Base-by-base conservation (phyloP, 2,329 filamentous ascomycete species). In the Byssothecium circinans region DNA sequence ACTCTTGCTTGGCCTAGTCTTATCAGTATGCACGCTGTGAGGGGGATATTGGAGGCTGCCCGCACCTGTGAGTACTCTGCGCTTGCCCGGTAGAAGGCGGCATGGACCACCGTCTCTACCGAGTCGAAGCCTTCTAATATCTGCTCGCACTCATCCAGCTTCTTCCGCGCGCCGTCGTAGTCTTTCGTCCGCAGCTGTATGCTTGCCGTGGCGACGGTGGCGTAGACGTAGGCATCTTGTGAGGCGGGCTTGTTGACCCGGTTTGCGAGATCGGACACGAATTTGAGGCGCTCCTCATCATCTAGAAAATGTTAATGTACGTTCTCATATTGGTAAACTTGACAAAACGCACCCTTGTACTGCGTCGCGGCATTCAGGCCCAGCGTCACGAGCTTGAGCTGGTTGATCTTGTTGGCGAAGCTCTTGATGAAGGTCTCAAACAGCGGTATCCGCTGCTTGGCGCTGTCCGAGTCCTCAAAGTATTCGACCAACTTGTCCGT, bases 341-440 rank as follows among this genome's bases (percentile, higher is more conserved):
- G n/a, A n/a, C n/a, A n/a, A n/a, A 11, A 4, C 47, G 14, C 57
- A 92, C 89, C 85, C 78, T 82, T 81, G 74, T 88, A 95, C 77
- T 95, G 86, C 64, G 86, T 84, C 43, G 91, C 90, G 37, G 94
- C 89, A 74, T 88, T 89, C 69, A 97, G 77, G 14, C 91, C 94
- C 58, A 99, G 78, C 58, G 89, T 87, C 58, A 99, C 94, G 60
- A 97, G 86, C 81, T 96, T 96, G 55, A 99, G 81, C 78, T 97
- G 92, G 77, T 97, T 99, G 80, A 99, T 96, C 81, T 95, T 96
- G 71, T 96, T 91, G 58, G 91, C 90, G 69, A 99, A 99, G 74
- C 88, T 94, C 72, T 92, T 83, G 73, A 99, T 88, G 78, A 99
- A 99, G 63, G 85, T 85, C 76, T 94, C 90, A 81, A 94, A 99